Evolutionary conservation across 108 stramenopile genomes (phyloP).

Genomic region (Fistulifera pelliculosa): DNA sequence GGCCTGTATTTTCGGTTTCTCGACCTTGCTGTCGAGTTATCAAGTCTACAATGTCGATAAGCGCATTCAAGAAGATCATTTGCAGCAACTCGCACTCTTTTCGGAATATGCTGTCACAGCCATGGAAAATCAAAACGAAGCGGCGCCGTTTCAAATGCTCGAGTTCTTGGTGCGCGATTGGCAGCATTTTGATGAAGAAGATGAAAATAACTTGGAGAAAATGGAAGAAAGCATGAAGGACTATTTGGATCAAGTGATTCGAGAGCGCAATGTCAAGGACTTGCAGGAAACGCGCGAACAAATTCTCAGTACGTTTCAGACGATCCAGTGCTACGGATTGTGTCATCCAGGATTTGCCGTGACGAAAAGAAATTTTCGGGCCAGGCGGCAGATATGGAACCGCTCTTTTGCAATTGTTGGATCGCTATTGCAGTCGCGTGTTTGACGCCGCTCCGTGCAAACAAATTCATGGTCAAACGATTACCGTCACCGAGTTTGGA

Average conservation of each 20-base stretch:
- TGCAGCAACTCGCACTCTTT: slow-evolving; percentile 97
- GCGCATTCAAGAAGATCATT: slow-evolving; percentile 96
- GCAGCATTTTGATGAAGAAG: slow-evolving; percentile 90
- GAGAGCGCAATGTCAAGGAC: slow-evolving; percentile 76
- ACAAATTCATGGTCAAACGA: slow-evolving; percentile 72
- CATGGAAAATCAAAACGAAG: slow-evolving; percentile 47
- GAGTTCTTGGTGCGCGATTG: slow-evolving; percentile 98
- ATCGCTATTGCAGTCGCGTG: slow-evolving; percentile 80
- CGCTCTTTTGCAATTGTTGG: slow-evolving; percentile 77
- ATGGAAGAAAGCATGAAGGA: slow-evolving; percentile 83
- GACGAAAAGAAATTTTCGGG: slow-evolving; percentile 91
- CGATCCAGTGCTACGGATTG: slow-evolving; percentile 80
- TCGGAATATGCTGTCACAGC: slow-evolving; percentile 96
- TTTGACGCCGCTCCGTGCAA: slow-evolving; percentile 70
- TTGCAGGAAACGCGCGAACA: slow-evolving; percentile 90
- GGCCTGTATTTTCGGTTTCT: slow-evolving; percentile 92
- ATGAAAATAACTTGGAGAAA: slow-evolving; percentile 67
- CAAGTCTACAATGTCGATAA: slow-evolving; percentile 99
- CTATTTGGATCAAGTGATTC: slow-evolving; percentile 79
- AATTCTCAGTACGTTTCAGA: slow-evolving; percentile 89
- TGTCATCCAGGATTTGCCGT: slow-evolving; percentile 96
- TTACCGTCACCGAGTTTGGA: slow-evolving; percentile 87
- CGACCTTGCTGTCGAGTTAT: slow-evolving; percentile 84
- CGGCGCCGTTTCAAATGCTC: slow-evolving; percentile 90
- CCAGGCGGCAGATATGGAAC: slow-evolving; percentile 72